Percentiles rank a stretch among this genome's conserved stretches.
Evolutionary conservation across 805 yeast species (phyloP).

Genomic region (Barnettozyma sp.): DNA sequence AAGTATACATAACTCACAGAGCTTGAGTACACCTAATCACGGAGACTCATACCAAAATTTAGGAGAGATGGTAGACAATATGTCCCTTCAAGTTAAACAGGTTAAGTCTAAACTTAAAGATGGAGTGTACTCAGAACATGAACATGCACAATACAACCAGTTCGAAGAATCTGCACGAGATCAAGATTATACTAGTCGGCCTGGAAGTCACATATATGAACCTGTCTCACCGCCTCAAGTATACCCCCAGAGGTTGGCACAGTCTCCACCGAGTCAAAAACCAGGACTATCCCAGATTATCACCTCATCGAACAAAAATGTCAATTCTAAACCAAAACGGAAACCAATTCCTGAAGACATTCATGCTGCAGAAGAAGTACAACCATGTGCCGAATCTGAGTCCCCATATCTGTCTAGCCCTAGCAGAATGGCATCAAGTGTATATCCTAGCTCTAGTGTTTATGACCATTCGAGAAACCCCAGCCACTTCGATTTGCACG

Average conservation of each 20-base stretch:
- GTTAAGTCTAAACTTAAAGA: slow-evolving; percentile 19
- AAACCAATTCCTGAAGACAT: slow-evolving; percentile 10
- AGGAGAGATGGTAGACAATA: slow-evolving; percentile 31
- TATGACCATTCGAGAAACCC: slow-evolving; percentile 10
- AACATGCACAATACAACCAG: not conserved
- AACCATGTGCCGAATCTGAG: not conserved
- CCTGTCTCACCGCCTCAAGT: slow-evolving; percentile 5
- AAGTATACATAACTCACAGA: not conserved
- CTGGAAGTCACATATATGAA: slow-evolving; percentile 5
- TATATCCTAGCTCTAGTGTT: slow-evolving; percentile 19
- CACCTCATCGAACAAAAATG: not conserved
- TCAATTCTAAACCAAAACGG: slow-evolving; percentile 5
- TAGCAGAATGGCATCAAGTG: slow-evolving; percentile 1
- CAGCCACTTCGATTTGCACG: not conserved
- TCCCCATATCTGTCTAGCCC: slow-evolving; percentile 1
- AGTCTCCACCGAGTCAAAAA: not conserved
- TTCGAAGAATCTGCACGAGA: not conserved
- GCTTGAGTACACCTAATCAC: not conserved
- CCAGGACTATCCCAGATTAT: slow-evolving; percentile 7
- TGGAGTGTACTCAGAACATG: slow-evolving; percentile 1
- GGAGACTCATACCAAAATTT: slow-evolving; percentile 26
- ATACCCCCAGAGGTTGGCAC: not conserved
- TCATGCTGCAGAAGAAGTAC: not conserved
- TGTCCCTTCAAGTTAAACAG: slow-evolving; percentile 23
- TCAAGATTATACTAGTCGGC: not conserved